Base-by-base conservation (phyloP, 345 rosid genomes). In the Euphorbia tirucalli region DNA sequence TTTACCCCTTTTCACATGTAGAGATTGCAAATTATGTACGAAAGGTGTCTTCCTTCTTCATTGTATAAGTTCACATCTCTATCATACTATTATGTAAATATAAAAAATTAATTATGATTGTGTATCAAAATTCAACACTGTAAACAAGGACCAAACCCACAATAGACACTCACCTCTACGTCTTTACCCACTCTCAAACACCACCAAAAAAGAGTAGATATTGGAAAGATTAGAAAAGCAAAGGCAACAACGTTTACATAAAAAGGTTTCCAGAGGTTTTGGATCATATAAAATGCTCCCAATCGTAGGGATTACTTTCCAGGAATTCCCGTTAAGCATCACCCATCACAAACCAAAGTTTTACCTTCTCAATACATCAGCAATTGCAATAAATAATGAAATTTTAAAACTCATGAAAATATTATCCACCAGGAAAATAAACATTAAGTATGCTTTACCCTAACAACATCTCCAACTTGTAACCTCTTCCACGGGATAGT, bases 401-500 rank as follows among this genome's bases (percentile, higher is more conserved):
- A 25, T 3, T 1, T 24, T 24, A 56, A 25, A 22, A 56, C 30
- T 8, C 28, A 22, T 56, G 14, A 2, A 0, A 30, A n/a, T n/a
- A 24, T 59, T 44, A 28, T 27, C 49, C 25, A 41, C 18, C 7
- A 72, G 35, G 31, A 70, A 71, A 66, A 65, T 16, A 39, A 65
- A 35, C 39, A 35, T 35, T 54, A 65, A 10, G 50, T 55, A 35
- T 43, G 86, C 89, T 84, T n/a, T 83, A 96, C 99, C 90, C 83
- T 88, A 73, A 96, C 79, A 82, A 96, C 81, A 70, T 96, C 99
- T 84, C 99, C 98, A 78, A 91, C 99, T 83, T 93, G 99, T 83
- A 96, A 78, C 88, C 81, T 93, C 85, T 90, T 90, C 99, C 98
- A 96, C 5, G 97, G 85, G 58, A 88, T 76, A 78, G 80, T 61